Evolutionary conservation across 225 moss, liverwort and hornwort genomes (phyloP), one percentile per base, ranked within the genome.

Genomic region (Pleurozium schreberi): DNA sequence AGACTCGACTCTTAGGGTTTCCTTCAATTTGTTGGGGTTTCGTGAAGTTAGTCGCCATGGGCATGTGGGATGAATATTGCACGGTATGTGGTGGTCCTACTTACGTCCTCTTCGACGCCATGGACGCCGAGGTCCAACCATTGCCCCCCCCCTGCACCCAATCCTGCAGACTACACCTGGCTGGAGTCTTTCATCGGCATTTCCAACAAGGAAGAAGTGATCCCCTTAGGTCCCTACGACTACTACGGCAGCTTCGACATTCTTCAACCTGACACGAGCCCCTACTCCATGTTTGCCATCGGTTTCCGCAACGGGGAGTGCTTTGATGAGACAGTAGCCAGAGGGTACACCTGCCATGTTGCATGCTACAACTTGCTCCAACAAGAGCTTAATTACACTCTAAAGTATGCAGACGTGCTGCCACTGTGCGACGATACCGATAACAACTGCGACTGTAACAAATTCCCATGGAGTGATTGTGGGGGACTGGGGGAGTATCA

Each of bases 261-360:
- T 21, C 3, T 12, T 47, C 5, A 10, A 25, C 2, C 64, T 6
- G 28, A 86, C 15, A 12, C 20, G 19, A 47, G 27, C 25, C 2
- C 27, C 9, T 65, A 65, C 53, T 0, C 2, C 8, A 3, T 0
- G 8, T 52, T 64, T 15, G 0, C 1, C 21, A 2, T 86, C 17
- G 77, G 77, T 13, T 4, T 10, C 52, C 14, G 42, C 40, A 10
- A 4, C 14, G 11, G 11, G 1, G 19, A 65, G 1, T 3, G 1
- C 12, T 0, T 1, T 0, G 45, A 14, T 5, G 31, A 36, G 77
- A 3, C 18, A 1, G 0, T 1, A 7, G 23, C 65, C 12, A 0
- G 2, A 14, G 77, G 86, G 30, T 65, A 23, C 12, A 65, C 65
- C 2, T 86, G 86, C 86, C 77, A 86, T 9, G 42, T 17, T 31